Evolutionary conservation across 306 rosid genomes (phyloP).

Genomic region (Castanea crenata): DNA sequence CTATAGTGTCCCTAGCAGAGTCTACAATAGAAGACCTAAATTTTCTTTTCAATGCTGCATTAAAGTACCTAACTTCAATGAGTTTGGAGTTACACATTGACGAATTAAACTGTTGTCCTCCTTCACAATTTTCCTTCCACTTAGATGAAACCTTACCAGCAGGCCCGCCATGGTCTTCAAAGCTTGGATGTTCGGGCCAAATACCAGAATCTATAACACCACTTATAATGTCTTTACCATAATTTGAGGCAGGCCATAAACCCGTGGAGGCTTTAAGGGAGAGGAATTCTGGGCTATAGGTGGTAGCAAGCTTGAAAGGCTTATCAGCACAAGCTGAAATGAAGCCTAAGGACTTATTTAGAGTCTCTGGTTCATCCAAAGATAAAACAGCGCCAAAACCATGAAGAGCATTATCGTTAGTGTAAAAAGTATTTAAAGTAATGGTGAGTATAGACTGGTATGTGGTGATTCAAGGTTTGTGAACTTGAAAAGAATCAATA

Average conservation of each 20-base stretch:
- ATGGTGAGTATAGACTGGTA: neutral
- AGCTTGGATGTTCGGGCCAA: constrained; percentile 1
- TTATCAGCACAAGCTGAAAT: neutral
- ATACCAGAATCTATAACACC: neutral
- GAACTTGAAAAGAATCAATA: neutral
- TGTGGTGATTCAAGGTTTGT: neutral
- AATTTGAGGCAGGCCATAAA: constrained; percentile 6
- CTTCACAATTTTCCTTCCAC: neutral
- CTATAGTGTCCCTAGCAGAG: constrained; percentile 32
- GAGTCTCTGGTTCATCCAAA: neutral
- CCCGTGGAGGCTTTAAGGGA: constrained; percentile 11
- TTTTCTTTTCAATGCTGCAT: neutral
- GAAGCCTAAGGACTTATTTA: neutral
- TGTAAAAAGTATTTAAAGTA: neutral
- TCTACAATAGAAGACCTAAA: constrained; percentile 11
- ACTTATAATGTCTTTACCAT: neutral
- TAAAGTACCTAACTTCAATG: neutral
- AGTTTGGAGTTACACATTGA: neutral
- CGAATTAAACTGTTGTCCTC: neutral
- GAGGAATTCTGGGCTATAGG: constrained; percentile 5
- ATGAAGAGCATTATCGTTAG: constrained; percentile 7
- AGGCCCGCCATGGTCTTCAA: neutral
- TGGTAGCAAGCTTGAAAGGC: neutral
- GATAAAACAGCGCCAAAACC: neutral
- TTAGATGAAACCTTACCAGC: neutral